Evolutionary conservation across 192 early-diverging fungal genomes (phyloP).

Genomic region (Coemansia sp.): DNA sequence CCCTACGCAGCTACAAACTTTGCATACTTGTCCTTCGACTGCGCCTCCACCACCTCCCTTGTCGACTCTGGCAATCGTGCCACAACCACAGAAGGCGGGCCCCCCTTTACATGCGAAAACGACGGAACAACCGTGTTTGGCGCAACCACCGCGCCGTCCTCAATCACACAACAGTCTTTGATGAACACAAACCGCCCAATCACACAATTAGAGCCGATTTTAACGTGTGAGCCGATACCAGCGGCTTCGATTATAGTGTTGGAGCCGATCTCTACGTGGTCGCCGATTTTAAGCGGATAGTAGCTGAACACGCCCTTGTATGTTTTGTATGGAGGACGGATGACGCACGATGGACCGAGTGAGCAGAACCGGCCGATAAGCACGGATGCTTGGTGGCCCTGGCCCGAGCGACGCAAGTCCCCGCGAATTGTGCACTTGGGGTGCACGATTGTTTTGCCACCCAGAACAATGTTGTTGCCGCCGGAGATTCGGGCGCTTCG

Average conservation of each 20-base stretch:
- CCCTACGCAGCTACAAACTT: slow-evolving; percentile 57
- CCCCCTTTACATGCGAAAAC: slow-evolving; percentile 86
- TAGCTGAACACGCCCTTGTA: slow-evolving; percentile 93
- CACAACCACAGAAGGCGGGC: slow-evolving; percentile 64
- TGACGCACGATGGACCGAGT: slow-evolving; percentile 68
- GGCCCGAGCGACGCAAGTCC: slow-evolving; percentile 85
- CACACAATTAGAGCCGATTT: slow-evolving; percentile 90
- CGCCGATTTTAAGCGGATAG: slow-evolving; percentile 97
- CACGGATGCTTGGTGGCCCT: slow-evolving; percentile 82
- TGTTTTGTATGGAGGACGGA: slow-evolving; percentile 93
- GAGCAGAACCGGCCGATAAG: slow-evolving; percentile 90
- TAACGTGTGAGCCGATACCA: slow-evolving; percentile 83
- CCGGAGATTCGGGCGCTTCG: slow-evolving; percentile 91
- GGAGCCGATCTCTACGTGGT: slow-evolving; percentile 85
- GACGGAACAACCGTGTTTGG: slow-evolving; percentile 89
- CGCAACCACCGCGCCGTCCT: slow-evolving; percentile 87
- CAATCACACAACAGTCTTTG: slow-evolving; percentile 88
- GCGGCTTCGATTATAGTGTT: slow-evolving; percentile 89
- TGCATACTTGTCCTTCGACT: slow-evolving; percentile 71
- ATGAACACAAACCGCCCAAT: slow-evolving; percentile 95
- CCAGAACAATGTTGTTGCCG: slow-evolving; percentile 92
- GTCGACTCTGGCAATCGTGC: slow-evolving; percentile 87
- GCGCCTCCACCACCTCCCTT: slow-evolving; percentile 74
- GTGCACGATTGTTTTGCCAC: slow-evolving; percentile 96
- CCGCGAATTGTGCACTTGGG: slow-evolving; percentile 88